These are phyloP conservation scores for Sporothrix dimorphospora DNA, from an alignment of 2,329 filamentous ascomycete species.

Conservation along the genomic window DNA sequence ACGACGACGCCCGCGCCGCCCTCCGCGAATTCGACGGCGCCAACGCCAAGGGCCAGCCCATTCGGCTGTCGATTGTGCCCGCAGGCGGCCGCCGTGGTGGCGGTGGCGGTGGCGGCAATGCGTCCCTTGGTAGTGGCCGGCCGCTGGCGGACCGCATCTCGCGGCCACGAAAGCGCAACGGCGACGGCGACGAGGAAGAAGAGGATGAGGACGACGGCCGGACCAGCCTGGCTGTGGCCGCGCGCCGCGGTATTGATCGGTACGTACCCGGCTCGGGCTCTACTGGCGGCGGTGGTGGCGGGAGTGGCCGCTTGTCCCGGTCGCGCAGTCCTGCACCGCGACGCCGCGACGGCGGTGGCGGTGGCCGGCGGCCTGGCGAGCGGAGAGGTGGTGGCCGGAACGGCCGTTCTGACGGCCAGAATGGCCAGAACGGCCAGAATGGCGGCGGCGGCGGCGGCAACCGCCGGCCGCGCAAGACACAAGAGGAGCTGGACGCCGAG, in stretches of 20 bases:
- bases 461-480: constrained; percentile 77
- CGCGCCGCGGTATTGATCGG: constrained; percentile 72
- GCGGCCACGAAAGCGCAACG: constrained; percentile 50
- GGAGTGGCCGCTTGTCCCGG: constrained; percentile 43
- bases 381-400: constrained; percentile 47
- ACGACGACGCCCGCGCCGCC: constrained; percentile 72
- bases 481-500: constrained; percentile 91
- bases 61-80: constrained; percentile 70
- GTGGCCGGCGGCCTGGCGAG: constrained; percentile 52
- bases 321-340: constrained; percentile 63
- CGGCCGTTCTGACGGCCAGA: constrained; percentile 40
- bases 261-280: constrained; percentile 64
- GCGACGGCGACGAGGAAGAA: constrained; percentile 47
- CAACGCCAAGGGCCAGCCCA: constrained; percentile 88
- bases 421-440: background rate
- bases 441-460: constrained; percentile 46
- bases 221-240: constrained; percentile 43
- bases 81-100: constrained; percentile 51
- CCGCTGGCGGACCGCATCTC: constrained; percentile 66
- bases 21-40: constrained; percentile 83
- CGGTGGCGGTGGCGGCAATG: constrained; percentile 49
- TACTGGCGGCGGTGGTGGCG: constrained; percentile 46
- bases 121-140: constrained; percentile 58
- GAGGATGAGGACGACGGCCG: constrained; percentile 34
- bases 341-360: constrained; percentile 32